Conservation (phyloP, 768 basidiomycete species). For the Pleurotus djamor region DNA sequence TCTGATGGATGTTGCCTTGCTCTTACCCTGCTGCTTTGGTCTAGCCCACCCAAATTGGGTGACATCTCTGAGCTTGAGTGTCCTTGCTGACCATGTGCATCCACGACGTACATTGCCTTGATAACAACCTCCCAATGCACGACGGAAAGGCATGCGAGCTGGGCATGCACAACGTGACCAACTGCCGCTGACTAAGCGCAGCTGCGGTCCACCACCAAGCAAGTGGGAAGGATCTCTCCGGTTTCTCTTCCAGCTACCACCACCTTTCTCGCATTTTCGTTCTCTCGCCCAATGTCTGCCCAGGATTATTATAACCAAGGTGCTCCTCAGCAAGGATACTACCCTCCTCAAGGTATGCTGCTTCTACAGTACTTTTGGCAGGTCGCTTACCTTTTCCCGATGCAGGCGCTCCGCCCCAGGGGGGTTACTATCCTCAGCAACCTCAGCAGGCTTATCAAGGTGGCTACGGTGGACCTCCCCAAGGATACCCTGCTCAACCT, state of each 20-base stretch:
- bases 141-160: too few relatives aligned
- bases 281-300: slow-evolving; percentile 53
- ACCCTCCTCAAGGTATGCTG: slow-evolving; percentile 49
- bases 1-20: too few relatives aligned
- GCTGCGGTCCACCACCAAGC: slow-evolving; percentile 21
- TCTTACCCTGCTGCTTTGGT: too few relatives aligned
- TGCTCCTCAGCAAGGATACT: slow-evolving; percentile 49
- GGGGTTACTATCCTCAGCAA: slow-evolving; percentile 51
- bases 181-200: slow-evolving; percentile 7
- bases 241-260: slow-evolving; percentile 12
- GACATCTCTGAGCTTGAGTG: too few relatives aligned
- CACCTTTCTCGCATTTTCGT: slow-evolving; percentile 10
- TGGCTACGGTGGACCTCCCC: slow-evolving; percentile 34
- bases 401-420: slow-evolving; percentile 13
- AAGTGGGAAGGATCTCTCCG: neutral
- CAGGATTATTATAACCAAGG: slow-evolving; percentile 67
- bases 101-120: too few relatives aligned
- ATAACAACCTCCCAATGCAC: too few relatives aligned
- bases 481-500: slow-evolving; percentile 40
- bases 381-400: slow-evolving; percentile 1
- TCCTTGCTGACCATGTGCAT: too few relatives aligned
- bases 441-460: slow-evolving; percentile 68
- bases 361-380: neutral
- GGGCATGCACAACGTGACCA: neutral
- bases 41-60: too few relatives aligned